Percentiles rank a stretch among this genome's conserved stretches.
Evolutionary conservation across 345 rosid genomes (phyloP).

Genomic region (Brassica cretica): DNA sequence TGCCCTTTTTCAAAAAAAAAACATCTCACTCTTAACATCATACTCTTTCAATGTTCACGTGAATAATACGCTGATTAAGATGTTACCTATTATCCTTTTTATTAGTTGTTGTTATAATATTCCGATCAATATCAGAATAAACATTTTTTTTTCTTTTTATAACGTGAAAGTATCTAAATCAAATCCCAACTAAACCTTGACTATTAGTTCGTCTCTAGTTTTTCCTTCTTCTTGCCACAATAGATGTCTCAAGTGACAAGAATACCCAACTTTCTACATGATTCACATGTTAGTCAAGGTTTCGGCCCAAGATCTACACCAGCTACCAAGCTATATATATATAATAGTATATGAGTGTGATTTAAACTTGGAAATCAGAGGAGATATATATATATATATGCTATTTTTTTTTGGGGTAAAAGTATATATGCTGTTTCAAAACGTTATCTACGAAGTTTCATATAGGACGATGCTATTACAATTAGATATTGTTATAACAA

Average conservation of each 20-base stretch:
- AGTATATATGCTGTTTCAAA: not conserved
- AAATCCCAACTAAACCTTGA: no score
- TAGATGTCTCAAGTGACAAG: not conserved
- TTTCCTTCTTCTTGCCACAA: not conserved
- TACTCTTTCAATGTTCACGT: conserved; percentile 31
- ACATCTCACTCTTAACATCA: not conserved
- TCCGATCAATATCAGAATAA: not conserved
- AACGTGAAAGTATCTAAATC: no score
- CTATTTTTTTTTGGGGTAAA: no score
- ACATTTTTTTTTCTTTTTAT: no score
- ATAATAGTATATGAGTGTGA: not conserved
- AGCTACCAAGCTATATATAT: not conserved
- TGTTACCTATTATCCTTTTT: conserved; percentile 25
- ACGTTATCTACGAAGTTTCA: not conserved
- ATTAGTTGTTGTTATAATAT: not conserved
- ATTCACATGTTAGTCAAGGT: not conserved
- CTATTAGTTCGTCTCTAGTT: no score
- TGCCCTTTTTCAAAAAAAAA: no score
- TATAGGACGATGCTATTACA: not conserved
- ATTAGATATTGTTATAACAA: not conserved
- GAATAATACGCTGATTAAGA: conserved; percentile 31
- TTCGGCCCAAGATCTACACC: not conserved
- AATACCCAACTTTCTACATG: not conserved
- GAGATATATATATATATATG: no score
- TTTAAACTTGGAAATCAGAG: not conserved